Conservation (phyloP, 345 rosid genomes). For the Murraya paniculata region DNA sequence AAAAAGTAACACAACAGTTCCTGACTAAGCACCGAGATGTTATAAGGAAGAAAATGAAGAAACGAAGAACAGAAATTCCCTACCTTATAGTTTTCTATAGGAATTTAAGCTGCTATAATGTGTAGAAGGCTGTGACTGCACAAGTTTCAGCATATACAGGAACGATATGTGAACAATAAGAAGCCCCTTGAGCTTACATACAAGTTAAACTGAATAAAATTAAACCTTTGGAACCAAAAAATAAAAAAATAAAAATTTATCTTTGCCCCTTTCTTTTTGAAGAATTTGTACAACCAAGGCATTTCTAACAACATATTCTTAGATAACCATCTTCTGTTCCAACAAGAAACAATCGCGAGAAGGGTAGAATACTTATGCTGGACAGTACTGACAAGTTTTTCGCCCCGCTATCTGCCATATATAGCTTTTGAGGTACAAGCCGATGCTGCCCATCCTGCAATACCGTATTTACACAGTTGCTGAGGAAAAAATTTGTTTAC, state of each 20-base stretch:
- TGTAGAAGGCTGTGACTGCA: too few relatives aligned
- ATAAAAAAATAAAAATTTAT: too few relatives aligned
- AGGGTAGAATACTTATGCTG: constrained; percentile 70
- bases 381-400: constrained; percentile 65
- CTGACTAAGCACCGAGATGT: background rate
- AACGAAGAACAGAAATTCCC: too few relatives aligned
- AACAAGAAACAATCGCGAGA: constrained; percentile 72
- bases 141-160: background rate
- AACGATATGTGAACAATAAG: background rate
- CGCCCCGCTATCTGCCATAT: constrained; percentile 49
- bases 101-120: too few relatives aligned
- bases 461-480: background rate
- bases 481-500: background rate
- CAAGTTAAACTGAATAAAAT: background rate
- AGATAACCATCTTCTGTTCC: constrained; percentile 88
- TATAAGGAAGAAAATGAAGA: background rate
- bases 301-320: constrained; percentile 63
- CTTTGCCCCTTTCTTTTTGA: background rate
- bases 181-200: background rate
- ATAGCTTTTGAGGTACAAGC: constrained; percentile 66
- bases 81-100: too few relatives aligned
- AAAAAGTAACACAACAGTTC: background rate
- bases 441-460: constrained; percentile 66
- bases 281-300: background rate
- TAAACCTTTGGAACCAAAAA: background rate